Evolutionary conservation across 257 asterid genomes (phyloP).

Genomic region (Nicotiana tomentosiformis): DNA sequence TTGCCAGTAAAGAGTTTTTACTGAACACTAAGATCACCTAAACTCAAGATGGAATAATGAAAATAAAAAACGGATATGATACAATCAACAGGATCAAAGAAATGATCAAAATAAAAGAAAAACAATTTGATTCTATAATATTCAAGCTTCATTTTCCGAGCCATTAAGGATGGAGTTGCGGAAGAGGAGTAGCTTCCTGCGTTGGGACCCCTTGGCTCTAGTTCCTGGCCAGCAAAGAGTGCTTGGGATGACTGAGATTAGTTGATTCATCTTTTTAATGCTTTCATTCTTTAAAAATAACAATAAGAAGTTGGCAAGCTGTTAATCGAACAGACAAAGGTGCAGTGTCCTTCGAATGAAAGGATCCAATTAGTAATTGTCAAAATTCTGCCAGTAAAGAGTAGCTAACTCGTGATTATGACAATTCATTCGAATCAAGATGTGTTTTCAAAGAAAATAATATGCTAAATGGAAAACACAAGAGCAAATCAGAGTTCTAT

Average conservation of each 20-base stretch:
- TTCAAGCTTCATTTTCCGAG: background rate
- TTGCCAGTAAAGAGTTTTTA: constrained; percentile 10
- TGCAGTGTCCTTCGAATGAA: background rate
- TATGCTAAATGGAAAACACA: background rate
- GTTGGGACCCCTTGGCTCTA: background rate
- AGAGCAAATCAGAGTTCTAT: background rate
- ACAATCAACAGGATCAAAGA: constrained; percentile 8
- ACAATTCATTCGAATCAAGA: background rate
- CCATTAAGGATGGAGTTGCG: background rate
- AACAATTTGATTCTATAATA: background rate
- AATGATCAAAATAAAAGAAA: background rate
- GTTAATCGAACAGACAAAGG: background rate
- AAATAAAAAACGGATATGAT: background rate
- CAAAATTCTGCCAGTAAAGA: background rate
- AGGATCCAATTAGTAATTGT: background rate
- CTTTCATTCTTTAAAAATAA: background rate
- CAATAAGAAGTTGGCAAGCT: background rate
- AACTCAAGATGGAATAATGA: background rate
- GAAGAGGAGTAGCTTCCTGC: background rate
- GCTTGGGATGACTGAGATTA: background rate
- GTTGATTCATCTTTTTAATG: background rate
- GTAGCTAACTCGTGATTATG: background rate
- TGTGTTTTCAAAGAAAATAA: background rate
- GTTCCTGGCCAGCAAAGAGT: background rate
- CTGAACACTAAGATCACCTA: background rate